Evolutionary conservation across 2,329 filamentous ascomycete genomes (phyloP).

Genomic region (Clarireedia paspali): DNA sequence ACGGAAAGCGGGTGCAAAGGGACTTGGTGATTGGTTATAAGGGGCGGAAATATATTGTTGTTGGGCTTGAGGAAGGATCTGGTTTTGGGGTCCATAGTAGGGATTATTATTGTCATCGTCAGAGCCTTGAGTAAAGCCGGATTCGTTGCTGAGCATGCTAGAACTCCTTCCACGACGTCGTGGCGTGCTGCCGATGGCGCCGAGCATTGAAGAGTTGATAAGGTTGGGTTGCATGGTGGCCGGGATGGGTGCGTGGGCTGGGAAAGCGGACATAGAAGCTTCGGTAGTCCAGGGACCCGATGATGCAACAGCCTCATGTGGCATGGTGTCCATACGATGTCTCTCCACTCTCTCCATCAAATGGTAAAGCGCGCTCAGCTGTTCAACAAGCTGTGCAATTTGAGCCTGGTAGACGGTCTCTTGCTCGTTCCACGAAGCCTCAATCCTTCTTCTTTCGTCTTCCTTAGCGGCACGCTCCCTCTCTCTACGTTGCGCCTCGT

Average conservation of each 20-base stretch:
- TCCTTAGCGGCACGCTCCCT: conserved; percentile 24
- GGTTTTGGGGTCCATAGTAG: conserved; percentile 2
- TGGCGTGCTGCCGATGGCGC: neutral
- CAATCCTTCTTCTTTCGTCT: conserved; percentile 22
- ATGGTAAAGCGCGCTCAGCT: neutral
- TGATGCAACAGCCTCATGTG: neutral
- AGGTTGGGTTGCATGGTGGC: neutral
- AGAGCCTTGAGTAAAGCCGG: conserved; percentile 58
- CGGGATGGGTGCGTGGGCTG: neutral
- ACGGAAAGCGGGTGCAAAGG: neutral
- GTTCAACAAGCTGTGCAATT: conserved; percentile 1
- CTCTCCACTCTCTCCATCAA: neutral
- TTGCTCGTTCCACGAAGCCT: conserved; percentile 17
- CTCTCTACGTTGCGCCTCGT: conserved; percentile 29
- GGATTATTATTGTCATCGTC: conserved; percentile 27
- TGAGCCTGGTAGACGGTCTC: conserved; percentile 11
- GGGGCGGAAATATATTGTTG: neutral
- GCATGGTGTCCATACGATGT: neutral
- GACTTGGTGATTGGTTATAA: conserved; percentile 3
- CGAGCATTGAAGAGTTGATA: neutral
- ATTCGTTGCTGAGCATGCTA: conserved; percentile 60
- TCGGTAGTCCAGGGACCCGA: neutral
- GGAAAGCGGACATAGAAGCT: conserved; percentile 1
- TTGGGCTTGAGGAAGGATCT: neutral
- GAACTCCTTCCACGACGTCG: conserved; percentile 39